Conservation (phyloP, 306 rosid genomes). For the Corylus americana region DNA sequence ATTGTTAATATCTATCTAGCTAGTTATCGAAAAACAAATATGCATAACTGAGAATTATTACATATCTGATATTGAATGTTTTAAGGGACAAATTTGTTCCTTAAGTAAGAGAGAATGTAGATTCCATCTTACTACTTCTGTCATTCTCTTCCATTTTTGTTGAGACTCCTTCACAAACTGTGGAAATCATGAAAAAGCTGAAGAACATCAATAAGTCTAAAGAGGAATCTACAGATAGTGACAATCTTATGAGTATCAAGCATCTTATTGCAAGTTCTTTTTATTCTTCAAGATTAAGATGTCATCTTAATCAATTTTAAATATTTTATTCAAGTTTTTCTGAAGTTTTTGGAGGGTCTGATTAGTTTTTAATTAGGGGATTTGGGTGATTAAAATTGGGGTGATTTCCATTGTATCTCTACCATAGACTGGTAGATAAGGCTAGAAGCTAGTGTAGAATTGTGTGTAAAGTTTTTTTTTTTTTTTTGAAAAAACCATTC, state of each 20-base stretch:
- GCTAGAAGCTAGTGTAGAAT: not conserved
- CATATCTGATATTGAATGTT: not conserved
- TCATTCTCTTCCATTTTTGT: not conserved
- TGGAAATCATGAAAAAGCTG: not conserved
- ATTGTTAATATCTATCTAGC: not conserved
- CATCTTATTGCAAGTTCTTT: not conserved
- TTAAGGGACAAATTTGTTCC: not conserved
- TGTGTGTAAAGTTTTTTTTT: not conserved
- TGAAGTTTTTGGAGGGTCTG: not conserved
- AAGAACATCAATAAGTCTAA: not conserved
- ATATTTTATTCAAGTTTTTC: not conserved
- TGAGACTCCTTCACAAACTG: not conserved
- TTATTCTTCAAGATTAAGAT: not conserved
- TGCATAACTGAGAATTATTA: not conserved
- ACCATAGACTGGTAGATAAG: not conserved
- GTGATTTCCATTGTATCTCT: not conserved
- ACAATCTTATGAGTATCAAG: not conserved
- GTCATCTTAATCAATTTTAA: not conserved
- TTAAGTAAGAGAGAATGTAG: not conserved
- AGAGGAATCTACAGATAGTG: not conserved
- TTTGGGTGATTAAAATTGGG: not conserved
- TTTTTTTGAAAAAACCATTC: too few relatives aligned
- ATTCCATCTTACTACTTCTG: not conserved
- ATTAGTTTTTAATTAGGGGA: not conserved
- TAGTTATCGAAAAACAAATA: not conserved